Percentiles rank a stretch among this genome's conserved stretches.
phyloP scores from a whole-genome alignment of 208 protist species.

The Endotrypanum monterogeii region DNA sequence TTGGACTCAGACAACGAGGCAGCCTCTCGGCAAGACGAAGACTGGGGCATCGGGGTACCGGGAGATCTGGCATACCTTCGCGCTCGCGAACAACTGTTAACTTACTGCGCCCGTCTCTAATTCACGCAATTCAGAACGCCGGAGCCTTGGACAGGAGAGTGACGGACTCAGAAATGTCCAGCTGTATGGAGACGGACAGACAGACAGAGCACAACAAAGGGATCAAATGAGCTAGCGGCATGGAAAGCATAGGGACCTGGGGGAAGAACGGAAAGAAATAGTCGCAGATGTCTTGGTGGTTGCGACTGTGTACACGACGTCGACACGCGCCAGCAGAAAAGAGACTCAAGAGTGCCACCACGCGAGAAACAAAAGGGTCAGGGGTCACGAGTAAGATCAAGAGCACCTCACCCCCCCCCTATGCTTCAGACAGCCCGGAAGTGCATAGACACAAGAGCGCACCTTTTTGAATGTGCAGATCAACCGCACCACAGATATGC shows the following conservation, averaged over 20 bases:
- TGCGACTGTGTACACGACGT: background rate
- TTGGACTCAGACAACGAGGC: slow-evolving; percentile 1
- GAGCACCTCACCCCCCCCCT: background rate
- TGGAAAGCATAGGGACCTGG: background rate
- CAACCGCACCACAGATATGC: background rate
- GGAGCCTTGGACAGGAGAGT: background rate
- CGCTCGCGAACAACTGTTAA: background rate
- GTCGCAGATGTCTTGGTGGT: background rate
- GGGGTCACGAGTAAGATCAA: background rate
- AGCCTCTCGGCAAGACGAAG: background rate
- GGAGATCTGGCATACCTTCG: background rate
- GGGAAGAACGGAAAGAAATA: background rate
- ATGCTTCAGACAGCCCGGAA: background rate
- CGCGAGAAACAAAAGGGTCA: background rate
- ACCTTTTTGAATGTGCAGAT: background rate
- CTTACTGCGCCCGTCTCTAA: background rate
- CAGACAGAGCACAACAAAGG: too few relatives aligned
- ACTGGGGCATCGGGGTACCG: background rate
- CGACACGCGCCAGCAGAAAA: background rate
- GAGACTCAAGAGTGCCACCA: background rate
- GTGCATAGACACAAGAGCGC: background rate
- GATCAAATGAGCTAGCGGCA: background rate
- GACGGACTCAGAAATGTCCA: background rate
- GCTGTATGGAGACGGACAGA: background rate
- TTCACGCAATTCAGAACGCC: background rate